These are phyloP conservation scores for Panaeolus papilionaceus DNA, from an alignment of 768 basidiomycete genomes.

Conservation along the genomic window DNA sequence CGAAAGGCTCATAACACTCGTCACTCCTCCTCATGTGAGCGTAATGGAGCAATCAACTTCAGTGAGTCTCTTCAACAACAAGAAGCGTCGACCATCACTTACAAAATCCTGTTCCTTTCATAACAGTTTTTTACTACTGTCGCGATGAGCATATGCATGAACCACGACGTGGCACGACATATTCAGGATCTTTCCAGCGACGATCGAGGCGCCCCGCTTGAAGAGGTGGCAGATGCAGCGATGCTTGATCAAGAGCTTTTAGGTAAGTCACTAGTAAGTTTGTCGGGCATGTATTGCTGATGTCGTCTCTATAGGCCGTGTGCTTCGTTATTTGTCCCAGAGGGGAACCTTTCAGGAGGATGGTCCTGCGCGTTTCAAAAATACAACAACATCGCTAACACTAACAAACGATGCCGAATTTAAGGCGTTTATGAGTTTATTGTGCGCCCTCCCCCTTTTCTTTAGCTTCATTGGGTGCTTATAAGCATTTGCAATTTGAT, in stretches of 20 bases:
- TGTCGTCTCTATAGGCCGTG: neutral
- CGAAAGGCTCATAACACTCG: constrained; percentile 1
- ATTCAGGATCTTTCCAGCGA: neutral
- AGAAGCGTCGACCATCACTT: neutral
- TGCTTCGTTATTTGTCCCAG: neutral
- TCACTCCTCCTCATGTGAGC: neutral
- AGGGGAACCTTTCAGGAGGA: neutral
- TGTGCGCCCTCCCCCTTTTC: neutral
- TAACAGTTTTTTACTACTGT: neutral
- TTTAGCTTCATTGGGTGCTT: neutral
- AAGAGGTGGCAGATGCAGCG: neutral
- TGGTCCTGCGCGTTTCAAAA: neutral
- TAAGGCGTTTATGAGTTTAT: neutral
- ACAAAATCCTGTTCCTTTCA: neutral
- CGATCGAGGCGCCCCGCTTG: neutral
- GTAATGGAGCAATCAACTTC: neutral
- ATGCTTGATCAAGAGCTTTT: neutral
- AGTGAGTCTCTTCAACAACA: neutral
- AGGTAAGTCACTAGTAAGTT: neutral
- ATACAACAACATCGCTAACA: neutral
- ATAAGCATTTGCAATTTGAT: too few species aligned
- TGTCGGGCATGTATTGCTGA: neutral
- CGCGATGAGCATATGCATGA: neutral
- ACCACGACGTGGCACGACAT: neutral
- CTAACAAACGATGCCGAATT: neutral